Evolutionary conservation across 1,139 yeast genomes (phyloP), one percentile per base, ranked within the genome.

Genomic region (Protomyces inouyei): DNA sequence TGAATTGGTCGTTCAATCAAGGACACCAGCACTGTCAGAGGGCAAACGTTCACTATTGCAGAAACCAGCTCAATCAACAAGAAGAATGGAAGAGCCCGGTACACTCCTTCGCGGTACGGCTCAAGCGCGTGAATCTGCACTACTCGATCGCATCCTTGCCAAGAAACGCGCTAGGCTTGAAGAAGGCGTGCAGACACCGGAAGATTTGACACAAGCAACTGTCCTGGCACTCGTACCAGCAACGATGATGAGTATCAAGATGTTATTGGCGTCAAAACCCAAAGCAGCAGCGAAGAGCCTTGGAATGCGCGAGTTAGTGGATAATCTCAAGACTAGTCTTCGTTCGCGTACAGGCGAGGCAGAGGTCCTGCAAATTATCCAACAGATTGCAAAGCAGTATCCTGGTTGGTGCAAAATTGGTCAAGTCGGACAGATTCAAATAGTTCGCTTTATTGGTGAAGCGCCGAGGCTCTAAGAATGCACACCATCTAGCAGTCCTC

Each of bases 381-480:
- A 59, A 43, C 38, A 25, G 9, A 25, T 59, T 23, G 46, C 51
- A 12, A 18, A 21, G 10, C 38, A 45, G 45, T 59, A 59, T 21
- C 32, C 35, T 16, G 40, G 18, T 12, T 59, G 63, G 63, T 59
- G 63, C 57, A 52, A 52, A 35, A 52, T 59, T 32, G 63, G 63
- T 5, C 52, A 18, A 18, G 54, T 59, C 8, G 57, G 63, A 32
- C 43, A 52, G 35, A 57, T 59, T 37, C 40, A 59, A 25, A 21
- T 59, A 6, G 63, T 59, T 10, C 56, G 63, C 43, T 59, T 59
- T 38, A 45, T 52, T n/a, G 63, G 63, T 10, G 32, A 14, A 18
- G 56, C 54, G 14, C 63, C 63, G 6, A 35, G 57, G 48, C 21
- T 43, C 4, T 43, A 18, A 35, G n/a, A n/a, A 12, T 9, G 25